Conservation (phyloP, 768 basidiomycete species). For the Dentipellis sp. region DNA sequence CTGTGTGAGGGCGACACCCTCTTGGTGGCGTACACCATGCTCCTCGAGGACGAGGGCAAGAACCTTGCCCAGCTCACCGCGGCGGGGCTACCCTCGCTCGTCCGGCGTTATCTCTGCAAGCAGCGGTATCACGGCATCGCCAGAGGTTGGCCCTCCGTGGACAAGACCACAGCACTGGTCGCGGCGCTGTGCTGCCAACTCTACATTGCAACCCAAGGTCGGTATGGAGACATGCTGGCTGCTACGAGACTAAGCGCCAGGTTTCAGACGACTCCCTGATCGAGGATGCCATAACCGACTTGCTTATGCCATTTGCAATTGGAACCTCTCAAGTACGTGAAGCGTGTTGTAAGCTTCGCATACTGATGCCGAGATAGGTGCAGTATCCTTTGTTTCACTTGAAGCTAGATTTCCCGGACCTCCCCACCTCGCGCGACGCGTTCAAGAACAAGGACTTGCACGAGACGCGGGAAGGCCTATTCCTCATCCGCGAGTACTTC, state of each 20-base stretch:
- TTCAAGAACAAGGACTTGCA: no score
- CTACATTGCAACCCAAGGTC: constrained; percentile 5
- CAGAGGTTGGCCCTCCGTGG: constrained; percentile 8
- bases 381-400: no score
- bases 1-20: constrained; percentile 4
- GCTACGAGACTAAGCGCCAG: neutral
- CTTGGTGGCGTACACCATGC: constrained; percentile 10
- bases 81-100: constrained; percentile 4
- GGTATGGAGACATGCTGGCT: neutral
- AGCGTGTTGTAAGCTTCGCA: neutral
- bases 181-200: constrained; percentile 14
- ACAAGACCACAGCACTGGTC: constrained; percentile 8
- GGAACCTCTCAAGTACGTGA: constrained; percentile 11
- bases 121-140: constrained; percentile 2
- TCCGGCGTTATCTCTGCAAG: constrained; percentile 3
- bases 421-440: no score
- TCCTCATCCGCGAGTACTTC: no score
- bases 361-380: neutral
- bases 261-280: no score
- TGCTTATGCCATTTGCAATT: constrained; percentile 6
- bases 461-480: no score
- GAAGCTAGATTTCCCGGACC: neutral
- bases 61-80: constrained; percentile 4
- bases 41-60: constrained; percentile 11
- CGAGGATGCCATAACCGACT: neutral